These are phyloP conservation scores for Podospora comata DNA, from an alignment of 495 filamentous ascomycete genomes.

Conservation along the genomic window DNA sequence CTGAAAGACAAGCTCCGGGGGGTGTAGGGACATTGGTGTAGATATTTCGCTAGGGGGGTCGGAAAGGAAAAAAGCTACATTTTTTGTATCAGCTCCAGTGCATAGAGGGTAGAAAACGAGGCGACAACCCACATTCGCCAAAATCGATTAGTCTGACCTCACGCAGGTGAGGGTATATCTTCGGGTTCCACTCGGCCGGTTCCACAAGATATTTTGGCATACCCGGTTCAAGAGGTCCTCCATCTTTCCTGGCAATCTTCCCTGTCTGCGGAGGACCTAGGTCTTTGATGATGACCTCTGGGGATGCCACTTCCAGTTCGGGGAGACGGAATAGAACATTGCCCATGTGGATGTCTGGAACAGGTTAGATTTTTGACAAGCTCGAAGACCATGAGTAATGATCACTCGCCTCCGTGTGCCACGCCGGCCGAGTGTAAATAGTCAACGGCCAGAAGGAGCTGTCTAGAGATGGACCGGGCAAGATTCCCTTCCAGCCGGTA, in stretches of 20 bases:
- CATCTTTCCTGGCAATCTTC: not conserved
- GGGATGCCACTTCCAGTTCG: not conserved
- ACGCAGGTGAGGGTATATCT: not conserved
- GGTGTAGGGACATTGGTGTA: not conserved
- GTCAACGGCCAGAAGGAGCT: slow-evolving; percentile 2
- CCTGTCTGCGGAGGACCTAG: not conserved
- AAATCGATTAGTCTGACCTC: not conserved
- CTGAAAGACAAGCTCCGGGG: slow-evolving; percentile 2
- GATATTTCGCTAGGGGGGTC: not conserved
- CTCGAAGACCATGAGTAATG: too few relatives aligned
- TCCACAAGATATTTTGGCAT: not conserved
- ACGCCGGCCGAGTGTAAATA: not conserved
- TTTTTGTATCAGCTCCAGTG: not conserved
- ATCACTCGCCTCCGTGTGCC: not conserved
- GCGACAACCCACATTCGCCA: not conserved
- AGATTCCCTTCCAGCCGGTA: not conserved
- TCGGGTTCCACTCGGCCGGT: not conserved
- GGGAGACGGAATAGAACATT: slow-evolving; percentile 1
- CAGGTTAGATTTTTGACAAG: too few relatives aligned
- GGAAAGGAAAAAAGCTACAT: not conserved
- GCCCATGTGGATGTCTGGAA: not conserved
- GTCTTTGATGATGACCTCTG: not conserved
- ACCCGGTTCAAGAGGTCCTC: not conserved
- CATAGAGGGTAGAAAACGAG: not conserved
- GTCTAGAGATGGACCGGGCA: not conserved